Evolutionary conservation across 306 rosid species (phyloP).

Genomic region (Rosa lucieae): DNA sequence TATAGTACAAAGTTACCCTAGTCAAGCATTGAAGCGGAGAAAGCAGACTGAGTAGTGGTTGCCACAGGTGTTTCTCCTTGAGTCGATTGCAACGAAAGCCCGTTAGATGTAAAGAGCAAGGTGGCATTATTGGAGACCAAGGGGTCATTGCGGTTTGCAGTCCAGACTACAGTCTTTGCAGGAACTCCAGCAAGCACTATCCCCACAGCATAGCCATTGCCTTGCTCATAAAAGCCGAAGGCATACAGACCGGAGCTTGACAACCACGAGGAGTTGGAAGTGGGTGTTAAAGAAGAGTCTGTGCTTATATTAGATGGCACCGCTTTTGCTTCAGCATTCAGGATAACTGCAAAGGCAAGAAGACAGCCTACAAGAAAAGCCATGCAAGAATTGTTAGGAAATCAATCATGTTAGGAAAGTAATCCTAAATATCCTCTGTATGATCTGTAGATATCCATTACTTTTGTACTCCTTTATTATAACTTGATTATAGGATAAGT

Average conservation of each 20-base stretch:
- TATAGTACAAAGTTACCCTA: conserved; percentile 32
- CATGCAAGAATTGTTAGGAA: neutral
- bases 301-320: neutral
- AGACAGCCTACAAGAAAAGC: neutral
- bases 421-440: too few species aligned
- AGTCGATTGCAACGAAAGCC: conserved; percentile 15
- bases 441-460: too few species aligned
- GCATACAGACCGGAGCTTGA: conserved; percentile 33
- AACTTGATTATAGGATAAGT: too few species aligned
- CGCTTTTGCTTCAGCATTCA: neutral
- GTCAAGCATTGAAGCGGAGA: conserved; percentile 26
- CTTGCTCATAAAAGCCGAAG: conserved; percentile 33
- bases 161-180: conserved; percentile 35
- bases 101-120: conserved; percentile 13
- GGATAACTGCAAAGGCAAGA: neutral
- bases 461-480: too few species aligned
- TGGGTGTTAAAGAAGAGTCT: conserved; percentile 20
- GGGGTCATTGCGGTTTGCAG: conserved; percentile 13
- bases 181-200: conserved; percentile 23
- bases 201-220: conserved; percentile 21
- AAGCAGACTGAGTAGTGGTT: neutral
- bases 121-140: neutral
- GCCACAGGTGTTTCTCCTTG: neutral
- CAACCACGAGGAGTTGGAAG: conserved; percentile 20
- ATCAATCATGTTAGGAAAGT: too few species aligned